Conservation (phyloP, 345 rosid species). For the Citropsis articulata region DNA sequence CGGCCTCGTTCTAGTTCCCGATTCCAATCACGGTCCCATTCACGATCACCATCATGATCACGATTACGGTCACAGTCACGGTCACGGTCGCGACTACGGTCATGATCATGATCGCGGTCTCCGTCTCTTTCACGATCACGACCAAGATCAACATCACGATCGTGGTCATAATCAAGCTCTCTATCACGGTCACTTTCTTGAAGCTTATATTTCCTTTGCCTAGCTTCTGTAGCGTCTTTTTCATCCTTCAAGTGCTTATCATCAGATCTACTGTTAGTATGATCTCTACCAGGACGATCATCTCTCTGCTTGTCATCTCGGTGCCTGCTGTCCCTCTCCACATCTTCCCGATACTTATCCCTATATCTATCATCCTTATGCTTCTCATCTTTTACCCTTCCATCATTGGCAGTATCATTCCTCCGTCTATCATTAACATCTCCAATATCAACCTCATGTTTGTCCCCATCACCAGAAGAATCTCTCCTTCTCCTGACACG, state of each 20-base stretch:
- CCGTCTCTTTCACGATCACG: constrained; percentile 27
- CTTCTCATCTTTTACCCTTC: constrained; percentile 62
- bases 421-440: constrained; percentile 43
- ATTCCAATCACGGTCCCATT: constrained; percentile 36
- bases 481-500: constrained; percentile 64
- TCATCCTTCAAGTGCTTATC: constrained; percentile 56
- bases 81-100: constrained; percentile 10
- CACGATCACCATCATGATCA: constrained; percentile 30
- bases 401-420: constrained; percentile 60
- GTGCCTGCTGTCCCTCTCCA: constrained; percentile 52
- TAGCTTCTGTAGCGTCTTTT: constrained; percentile 42
- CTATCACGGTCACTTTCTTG: constrained; percentile 51
- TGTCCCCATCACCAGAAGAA: constrained; percentile 54
- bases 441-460: constrained; percentile 59
- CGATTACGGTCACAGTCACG: constrained; percentile 25
- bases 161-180: constrained; percentile 40
- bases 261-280: constrained; percentile 42
- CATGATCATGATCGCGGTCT: constrained; percentile 29
- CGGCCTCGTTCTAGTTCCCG: constrained; percentile 32
- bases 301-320: constrained; percentile 65
- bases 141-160: constrained; percentile 26
- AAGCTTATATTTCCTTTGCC: constrained; percentile 51
- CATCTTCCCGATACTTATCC: constrained; percentile 52
- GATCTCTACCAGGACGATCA: constrained; percentile 60
- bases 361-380: constrained; percentile 52